phyloP scores from a whole-genome alignment of 768 basidiomycete species.

The Exidia glandulosa region DNA sequence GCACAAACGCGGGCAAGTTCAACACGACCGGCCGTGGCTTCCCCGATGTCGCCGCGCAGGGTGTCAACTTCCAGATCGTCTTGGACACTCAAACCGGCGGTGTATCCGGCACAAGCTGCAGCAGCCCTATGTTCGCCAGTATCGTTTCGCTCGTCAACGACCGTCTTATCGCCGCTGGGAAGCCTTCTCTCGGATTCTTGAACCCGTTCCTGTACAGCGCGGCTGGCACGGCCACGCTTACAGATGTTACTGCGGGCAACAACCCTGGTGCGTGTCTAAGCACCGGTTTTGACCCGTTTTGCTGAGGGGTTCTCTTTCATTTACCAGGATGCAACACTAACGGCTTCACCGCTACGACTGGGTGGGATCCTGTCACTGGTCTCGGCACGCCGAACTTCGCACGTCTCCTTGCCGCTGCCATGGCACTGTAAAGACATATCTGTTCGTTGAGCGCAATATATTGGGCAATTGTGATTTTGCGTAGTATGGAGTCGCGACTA shows the following conservation, averaged over 20 bases:
- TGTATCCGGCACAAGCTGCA: slow-evolving; percentile 8
- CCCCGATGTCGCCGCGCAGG: slow-evolving; percentile 13
- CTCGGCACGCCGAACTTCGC: slow-evolving; percentile 10
- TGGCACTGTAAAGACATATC: too few species aligned
- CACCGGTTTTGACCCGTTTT: slow-evolving; percentile 7
- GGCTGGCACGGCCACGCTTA: slow-evolving; percentile 14
- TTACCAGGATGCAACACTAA: slow-evolving; percentile 9
- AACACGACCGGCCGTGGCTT: slow-evolving; percentile 9
- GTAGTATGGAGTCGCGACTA: too few species aligned
- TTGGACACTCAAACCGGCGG: neutral
- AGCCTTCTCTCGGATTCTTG: slow-evolving; percentile 10
- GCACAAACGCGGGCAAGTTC: neutral
- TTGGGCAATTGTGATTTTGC: too few species aligned
- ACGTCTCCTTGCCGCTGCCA: slow-evolving; percentile 1
- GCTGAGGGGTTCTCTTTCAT: slow-evolving; percentile 11
- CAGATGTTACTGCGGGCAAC: slow-evolving; percentile 14
- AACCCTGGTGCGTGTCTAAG: slow-evolving; percentile 4
- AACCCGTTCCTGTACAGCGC: slow-evolving; percentile 11
- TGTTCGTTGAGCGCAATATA: too few species aligned
- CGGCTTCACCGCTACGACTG: slow-evolving; percentile 18
- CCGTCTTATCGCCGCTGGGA: slow-evolving; percentile 13
- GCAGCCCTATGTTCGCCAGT: slow-evolving; percentile 19
- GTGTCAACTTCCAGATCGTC: slow-evolving; percentile 7
- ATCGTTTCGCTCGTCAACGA: slow-evolving; percentile 22
- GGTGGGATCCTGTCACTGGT: slow-evolving; percentile 19